Percentiles rank a stretch among this genome's conserved stretches.
Conservation (phyloP, 768 basidiomycete genomes). For the Trametopsis cervina region DNA sequence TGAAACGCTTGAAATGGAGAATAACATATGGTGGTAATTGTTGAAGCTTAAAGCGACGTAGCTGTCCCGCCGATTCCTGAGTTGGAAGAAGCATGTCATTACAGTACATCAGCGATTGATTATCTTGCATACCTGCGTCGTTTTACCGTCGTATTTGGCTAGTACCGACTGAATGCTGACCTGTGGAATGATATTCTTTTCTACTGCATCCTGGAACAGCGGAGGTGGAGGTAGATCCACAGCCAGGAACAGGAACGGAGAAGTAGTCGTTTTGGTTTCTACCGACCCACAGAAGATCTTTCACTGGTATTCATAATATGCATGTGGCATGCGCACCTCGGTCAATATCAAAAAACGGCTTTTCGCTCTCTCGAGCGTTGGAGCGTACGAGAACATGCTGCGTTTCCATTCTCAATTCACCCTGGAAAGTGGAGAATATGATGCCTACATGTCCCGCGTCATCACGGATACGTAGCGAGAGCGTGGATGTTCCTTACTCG, state of each 20-base stretch:
- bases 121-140: conserved; percentile 61
- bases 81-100: conserved; percentile 3
- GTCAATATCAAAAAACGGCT: conserved; percentile 90
- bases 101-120: conserved; percentile 10
- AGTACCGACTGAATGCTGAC: conserved; percentile 86
- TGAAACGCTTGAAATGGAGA: conserved; percentile 93
- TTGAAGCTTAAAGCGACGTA: conserved; percentile 88
- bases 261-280: conserved; percentile 82
- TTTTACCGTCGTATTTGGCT: conserved; percentile 89
- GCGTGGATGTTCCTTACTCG: conserved; percentile 52
- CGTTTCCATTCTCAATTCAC: conserved; percentile 86
- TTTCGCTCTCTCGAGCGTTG: conserved; percentile 66
- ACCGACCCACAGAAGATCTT: neutral
- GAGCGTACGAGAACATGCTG: conserved; percentile 88
- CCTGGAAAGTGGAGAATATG: conserved; percentile 91
- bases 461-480: neutral
- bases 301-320: neutral
- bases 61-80: conserved; percentile 78
- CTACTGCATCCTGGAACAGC: conserved; percentile 89
- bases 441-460: conserved; percentile 40
- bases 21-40: conserved; percentile 88
- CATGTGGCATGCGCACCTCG: conserved; percentile 51
- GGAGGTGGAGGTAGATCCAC: conserved; percentile 97
- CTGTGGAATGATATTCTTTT: conserved; percentile 99
- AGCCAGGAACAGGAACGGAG: conserved; percentile 94